phyloP scores from a whole-genome alignment of 2,329 filamentous ascomycete genomes.

The Colletotrichum graminicola region DNA sequence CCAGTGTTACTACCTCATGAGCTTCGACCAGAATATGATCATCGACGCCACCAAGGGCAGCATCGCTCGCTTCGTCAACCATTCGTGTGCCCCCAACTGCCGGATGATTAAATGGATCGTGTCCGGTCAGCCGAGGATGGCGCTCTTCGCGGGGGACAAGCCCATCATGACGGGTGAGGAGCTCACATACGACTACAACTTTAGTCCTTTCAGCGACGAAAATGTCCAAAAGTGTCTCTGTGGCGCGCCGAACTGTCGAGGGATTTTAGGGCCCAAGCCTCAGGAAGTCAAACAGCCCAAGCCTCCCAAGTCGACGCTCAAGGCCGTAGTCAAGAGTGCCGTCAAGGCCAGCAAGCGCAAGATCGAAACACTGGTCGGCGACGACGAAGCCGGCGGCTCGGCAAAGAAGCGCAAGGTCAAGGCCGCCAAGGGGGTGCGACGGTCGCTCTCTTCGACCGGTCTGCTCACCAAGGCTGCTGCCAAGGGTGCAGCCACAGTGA shows the following conservation, averaged over 20 bases:
- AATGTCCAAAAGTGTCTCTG: conserved; percentile 77
- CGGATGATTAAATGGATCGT: conserved; percentile 99
- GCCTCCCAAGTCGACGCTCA: conserved; percentile 58
- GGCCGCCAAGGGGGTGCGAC: conserved; percentile 51
- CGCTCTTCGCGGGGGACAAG: conserved; percentile 89
- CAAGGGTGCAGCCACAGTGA: conserved; percentile 48
- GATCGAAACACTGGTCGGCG: conserved; percentile 64
- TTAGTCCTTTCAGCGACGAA: conserved; percentile 76
- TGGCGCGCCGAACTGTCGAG: conserved; percentile 72
- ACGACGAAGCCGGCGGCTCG: conserved; percentile 45
- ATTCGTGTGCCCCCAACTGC: conserved; percentile 96
- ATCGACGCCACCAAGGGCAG: conserved; percentile 97
- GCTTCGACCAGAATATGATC: conserved; percentile 98
- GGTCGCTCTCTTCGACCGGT: conserved; percentile 50
- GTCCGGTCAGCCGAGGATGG: conserved; percentile 93
- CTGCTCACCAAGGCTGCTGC: conserved; percentile 51
- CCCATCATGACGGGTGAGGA: conserved; percentile 96
- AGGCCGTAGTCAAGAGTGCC: conserved; percentile 54
- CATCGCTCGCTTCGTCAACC: conserved; percentile 97
- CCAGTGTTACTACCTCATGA: conserved; percentile 98
- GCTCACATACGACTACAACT: conserved; percentile 91
- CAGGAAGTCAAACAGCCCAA: conserved; percentile 65
- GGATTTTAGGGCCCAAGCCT: conserved; percentile 72
- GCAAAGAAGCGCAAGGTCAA: conserved; percentile 51
- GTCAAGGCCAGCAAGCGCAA: conserved; percentile 68